A percentile compares a stretch with the other conserved stretches of the same genome.
Conservation (phyloP, 2,329 filamentous ascomycete species). For the Penicillium digitatum region DNA sequence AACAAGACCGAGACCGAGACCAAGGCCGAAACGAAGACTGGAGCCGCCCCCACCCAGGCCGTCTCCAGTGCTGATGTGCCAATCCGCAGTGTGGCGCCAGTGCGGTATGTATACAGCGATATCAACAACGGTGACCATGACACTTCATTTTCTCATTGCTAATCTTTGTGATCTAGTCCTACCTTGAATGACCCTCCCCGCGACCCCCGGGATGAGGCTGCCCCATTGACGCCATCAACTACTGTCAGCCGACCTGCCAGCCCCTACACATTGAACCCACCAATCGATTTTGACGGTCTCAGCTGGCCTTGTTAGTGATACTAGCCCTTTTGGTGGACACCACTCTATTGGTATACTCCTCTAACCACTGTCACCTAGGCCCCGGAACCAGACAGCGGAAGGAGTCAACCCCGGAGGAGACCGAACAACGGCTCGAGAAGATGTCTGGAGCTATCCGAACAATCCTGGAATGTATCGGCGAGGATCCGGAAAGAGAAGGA, state of each 20-base stretch:
- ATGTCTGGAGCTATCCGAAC: constrained; percentile 61
- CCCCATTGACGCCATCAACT: constrained; percentile 50
- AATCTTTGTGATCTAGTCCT: constrained; percentile 20
- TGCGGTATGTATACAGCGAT: constrained; percentile 24
- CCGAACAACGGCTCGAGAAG: constrained; percentile 55
- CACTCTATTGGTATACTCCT: not conserved
- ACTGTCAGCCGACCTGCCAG: constrained; percentile 50
- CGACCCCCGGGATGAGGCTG: constrained; percentile 51
- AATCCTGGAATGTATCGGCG: constrained; percentile 62
- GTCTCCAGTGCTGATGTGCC: constrained; percentile 13
- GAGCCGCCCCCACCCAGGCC: constrained; percentile 8
- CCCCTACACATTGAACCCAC: constrained; percentile 49
- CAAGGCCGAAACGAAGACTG: constrained; percentile 15
- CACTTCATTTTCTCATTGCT: not conserved
- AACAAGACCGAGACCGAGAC: constrained; percentile 15
- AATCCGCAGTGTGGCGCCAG: constrained; percentile 16
- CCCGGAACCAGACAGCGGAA: constrained; percentile 50
- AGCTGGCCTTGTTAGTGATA: constrained; percentile 50
- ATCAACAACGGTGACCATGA: not conserved
- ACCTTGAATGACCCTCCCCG: constrained; percentile 49
- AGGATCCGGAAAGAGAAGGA: constrained; percentile 62
- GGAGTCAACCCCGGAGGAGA: constrained; percentile 57
- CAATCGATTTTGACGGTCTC: constrained; percentile 51
- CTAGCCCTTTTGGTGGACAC: not conserved
- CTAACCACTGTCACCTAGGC: constrained; percentile 28